Base-by-base conservation (phyloP, 805 yeast species). In the Nakazawaea molendinolei region DNA sequence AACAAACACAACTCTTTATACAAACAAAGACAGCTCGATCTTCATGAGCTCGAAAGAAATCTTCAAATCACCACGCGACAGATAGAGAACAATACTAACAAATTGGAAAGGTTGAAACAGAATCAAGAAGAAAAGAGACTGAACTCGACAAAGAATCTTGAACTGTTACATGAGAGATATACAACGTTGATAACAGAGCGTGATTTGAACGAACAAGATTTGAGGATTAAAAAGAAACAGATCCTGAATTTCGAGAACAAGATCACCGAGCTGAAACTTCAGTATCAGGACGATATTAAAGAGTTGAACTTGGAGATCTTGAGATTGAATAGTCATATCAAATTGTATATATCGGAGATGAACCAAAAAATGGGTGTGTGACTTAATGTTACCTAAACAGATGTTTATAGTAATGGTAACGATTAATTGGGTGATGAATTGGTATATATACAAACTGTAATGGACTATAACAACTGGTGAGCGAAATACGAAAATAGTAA, bases 281-380 rank as follows among this genome's bases (percentile, higher is more conserved):
- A 66, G 12, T 71, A 69, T 42, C 75, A 75, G 34, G 50, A 49
- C 18, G 86, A 80, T 45, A 63, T 70, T 33, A 65, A 69, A 41
- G 70, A 64, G 24, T 64, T 78, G 7, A 73, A 71, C 39, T 51
- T 63, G 34, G 82, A 77, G 46, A 61, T 76, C 37, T 67, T 74
- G 16, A 61, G 67, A 40, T 61, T 81, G 38, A 73, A 73, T 39
- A 61, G 74, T 8, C 81, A 75, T 44, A 62, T 81, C 28, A 62
- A 62, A 41, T 53, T 65, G 37, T 81, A 81, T 46, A 48, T 76
- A 34, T 55, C 56, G 27, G 79, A 74, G 40, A 69, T 76, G 64
- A 61, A 62, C 25, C 67, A 62, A 45, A 52, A 46, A 24, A 30
- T 53, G 13, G n/a, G n/a, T n/a, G n/a, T n/a, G n/a, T n/a, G n/a